Percentiles rank a stretch among this genome's conserved stretches.
These are phyloP conservation scores for Kokia cookei DNA, from an alignment of 441 rosid species.

Conservation along the genomic window DNA sequence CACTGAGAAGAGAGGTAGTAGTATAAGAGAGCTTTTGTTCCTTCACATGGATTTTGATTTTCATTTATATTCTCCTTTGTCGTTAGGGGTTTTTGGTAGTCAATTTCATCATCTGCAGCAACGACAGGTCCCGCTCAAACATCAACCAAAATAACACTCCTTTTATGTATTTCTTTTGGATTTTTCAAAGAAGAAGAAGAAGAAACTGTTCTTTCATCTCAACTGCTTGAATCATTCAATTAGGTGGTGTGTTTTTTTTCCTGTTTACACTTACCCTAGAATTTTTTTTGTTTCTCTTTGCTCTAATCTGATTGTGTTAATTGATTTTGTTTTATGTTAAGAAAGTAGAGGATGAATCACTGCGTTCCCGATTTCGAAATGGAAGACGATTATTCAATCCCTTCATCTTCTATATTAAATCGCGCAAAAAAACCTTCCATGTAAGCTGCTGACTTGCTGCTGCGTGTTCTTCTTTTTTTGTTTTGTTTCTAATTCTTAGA, in stretches of 20 bases:
- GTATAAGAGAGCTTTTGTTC: neutral
- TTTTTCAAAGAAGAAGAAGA: neutral
- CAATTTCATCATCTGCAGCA: neutral
- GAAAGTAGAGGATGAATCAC: slow-evolving; percentile 40
- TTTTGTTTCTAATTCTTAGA: neutral
- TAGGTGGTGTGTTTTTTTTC: neutral
- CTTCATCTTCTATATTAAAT: slow-evolving; percentile 27
- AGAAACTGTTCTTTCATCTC: neutral
- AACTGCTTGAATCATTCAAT: neutral
- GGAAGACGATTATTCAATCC: slow-evolving; percentile 43
- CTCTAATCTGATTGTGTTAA: neutral
- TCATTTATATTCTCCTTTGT: neutral
- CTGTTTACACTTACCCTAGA: neutral
- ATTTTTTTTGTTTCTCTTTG: neutral
- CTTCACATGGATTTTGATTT: neutral
- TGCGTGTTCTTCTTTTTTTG: neutral
- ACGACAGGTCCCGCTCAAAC: neutral
- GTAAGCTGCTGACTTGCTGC: slow-evolving; percentile 16
- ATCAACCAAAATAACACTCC: neutral
- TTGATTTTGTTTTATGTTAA: neutral
- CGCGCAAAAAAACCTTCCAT: slow-evolving; percentile 41
- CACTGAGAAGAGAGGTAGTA: neutral
- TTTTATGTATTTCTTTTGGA: neutral
- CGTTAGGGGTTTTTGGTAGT: neutral
- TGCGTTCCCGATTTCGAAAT: slow-evolving; percentile 71